Evolutionary conservation across 1,284 basidiomycete species (phyloP).

Genomic region (Caloboletus firmus): DNA sequence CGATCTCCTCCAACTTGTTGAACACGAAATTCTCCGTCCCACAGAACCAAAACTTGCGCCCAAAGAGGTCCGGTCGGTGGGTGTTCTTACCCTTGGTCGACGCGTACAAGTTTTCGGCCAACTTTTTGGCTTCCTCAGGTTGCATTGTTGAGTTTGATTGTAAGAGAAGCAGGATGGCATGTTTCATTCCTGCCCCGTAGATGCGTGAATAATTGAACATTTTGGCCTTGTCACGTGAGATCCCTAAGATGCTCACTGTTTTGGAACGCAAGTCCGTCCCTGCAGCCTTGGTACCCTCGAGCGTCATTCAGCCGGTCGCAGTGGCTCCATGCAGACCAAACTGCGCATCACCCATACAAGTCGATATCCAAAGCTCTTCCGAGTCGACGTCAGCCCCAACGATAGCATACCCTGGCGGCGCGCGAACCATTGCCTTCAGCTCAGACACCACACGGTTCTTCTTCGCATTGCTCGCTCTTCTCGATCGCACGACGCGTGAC

Average conservation of each 20-base stretch:
- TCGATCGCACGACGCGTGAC: slow-evolving; percentile 97
- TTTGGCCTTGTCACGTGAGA: slow-evolving; percentile 94
- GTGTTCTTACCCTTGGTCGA: slow-evolving; percentile 94
- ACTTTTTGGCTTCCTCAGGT: slow-evolving; percentile 74
- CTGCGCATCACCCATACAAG: slow-evolving; percentile 98
- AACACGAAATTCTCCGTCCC: slow-evolving; percentile 98
- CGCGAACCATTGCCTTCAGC: slow-evolving; percentile 95
- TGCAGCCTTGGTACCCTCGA: slow-evolving; percentile 96
- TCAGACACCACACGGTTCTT: slow-evolving; percentile 96
- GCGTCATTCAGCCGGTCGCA: slow-evolving; percentile 99
- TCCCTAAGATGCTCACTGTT: slow-evolving; percentile 91
- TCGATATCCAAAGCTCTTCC: slow-evolving; percentile 99
- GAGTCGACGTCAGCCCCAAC: slow-evolving; percentile 99
- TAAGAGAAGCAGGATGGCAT: slow-evolving; percentile 86
- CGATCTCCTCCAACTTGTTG: slow-evolving; percentile 98
- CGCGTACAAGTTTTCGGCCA: slow-evolving; percentile 86
- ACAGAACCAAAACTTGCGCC: slow-evolving; percentile 92
- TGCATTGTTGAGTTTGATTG: slow-evolving; percentile 85
- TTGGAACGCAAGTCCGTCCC: slow-evolving; percentile 98
- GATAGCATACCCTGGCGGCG: slow-evolving; percentile 90
- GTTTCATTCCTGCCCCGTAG: slow-evolving; percentile 95
- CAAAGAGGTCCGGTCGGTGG: slow-evolving; percentile 66
- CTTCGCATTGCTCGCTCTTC: slow-evolving; percentile 98
- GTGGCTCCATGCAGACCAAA: slow-evolving; percentile 97
- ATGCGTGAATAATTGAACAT: slow-evolving; percentile 99